phyloP scores from a whole-genome alignment of 2,329 filamentous ascomycete species.

The Hawksworthiomyces lignivorus region DNA sequence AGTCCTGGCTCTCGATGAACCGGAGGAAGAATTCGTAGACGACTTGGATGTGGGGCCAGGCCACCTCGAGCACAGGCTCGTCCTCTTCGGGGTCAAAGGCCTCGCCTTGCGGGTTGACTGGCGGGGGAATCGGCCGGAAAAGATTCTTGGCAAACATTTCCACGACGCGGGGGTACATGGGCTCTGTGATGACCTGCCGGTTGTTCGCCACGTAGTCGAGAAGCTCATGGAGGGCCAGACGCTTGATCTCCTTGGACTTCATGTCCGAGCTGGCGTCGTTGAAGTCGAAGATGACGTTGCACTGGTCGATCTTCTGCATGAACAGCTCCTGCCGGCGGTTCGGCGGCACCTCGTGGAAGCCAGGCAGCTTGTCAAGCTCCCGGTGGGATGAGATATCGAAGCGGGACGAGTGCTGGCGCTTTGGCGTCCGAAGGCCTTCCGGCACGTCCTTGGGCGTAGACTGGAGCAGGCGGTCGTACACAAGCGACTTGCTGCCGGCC shows the following conservation, averaged over 20 bases:
- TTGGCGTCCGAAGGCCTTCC: conserved; percentile 89
- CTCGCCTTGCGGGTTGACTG: conserved; percentile 95
- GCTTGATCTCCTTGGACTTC: conserved; percentile 99
- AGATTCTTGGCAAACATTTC: conserved; percentile 99
- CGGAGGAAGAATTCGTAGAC: conserved; percentile 99
- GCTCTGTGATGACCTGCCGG: conserved; percentile 94
- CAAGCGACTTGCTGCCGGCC: conserved; percentile 77
- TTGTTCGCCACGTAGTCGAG: conserved; percentile 99
- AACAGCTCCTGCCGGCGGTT: conserved; percentile 93
- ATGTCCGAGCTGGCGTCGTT: conserved; percentile 97
- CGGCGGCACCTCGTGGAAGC: conserved; percentile 94
- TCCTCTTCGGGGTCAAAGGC: conserved; percentile 98
- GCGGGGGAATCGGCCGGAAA: conserved; percentile 92
- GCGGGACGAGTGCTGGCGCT: conserved; percentile 81
- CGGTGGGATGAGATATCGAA: conserved; percentile 97
- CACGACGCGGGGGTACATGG: conserved; percentile 97
- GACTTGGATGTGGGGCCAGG: conserved; percentile 98
- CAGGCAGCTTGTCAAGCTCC: conserved; percentile 92
- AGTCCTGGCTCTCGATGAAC: conserved; percentile 98
- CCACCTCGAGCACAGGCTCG: conserved; percentile 93
- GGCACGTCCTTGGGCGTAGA: conserved; percentile 95
- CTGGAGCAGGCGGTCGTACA: conserved; percentile 86
- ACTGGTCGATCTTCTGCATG: conserved; percentile 99
- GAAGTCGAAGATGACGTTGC: conserved; percentile 99
- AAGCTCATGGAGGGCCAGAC: conserved; percentile 87